Evolutionary conservation across 306 rosid species (phyloP), one percentile per base, ranked within the genome.

Genomic region (Vicia sativa): DNA sequence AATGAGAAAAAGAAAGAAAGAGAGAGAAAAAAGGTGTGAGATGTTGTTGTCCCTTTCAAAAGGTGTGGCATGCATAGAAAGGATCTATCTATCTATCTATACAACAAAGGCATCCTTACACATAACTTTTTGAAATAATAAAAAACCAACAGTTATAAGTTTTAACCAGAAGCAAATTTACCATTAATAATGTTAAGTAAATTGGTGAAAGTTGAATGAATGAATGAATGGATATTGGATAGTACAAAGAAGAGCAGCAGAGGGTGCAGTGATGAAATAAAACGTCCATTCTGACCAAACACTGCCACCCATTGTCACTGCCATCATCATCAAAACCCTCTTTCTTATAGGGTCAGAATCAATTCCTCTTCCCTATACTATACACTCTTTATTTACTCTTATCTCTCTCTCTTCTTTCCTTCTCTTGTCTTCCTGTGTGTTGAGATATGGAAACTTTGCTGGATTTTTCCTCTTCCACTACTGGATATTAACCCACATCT

Each of bases 281-380:
- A 71, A 86, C 73, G 81, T 78, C 81, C 63, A 71, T 76, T 83
- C 88, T 86, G 91, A 83, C 86, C 85, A 79, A 60, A 81, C 91
- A 83, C 86, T 83, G 91, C 73, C 86, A 75, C 48, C 75, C 77
- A 34, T 78, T 72, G 65, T 75, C 82, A 68, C 84, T 73, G 86
- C 73, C 84, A 81, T 83, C 83, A 86, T 77, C 81, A 74, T 56
- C 73, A 43, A 57, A 55, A 31, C 23, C 9, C 75, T 52, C 71
- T 37, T 11, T 50, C 25, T 45, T 57, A 76, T 78, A 78, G 81
- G 84, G 69, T 73, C 68, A 79, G 64, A 81, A 63, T 70, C 65
- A 68, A 74, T 82, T 68, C 78, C 77, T 77, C 85, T 79, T 82
- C 87, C 83, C 87, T 35, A 84, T 78, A 81, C 38, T 34, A 34